These are phyloP conservation scores for Cydonia oblonga DNA, from an alignment of 331 rosid genomes.

Conservation along the genomic window DNA sequence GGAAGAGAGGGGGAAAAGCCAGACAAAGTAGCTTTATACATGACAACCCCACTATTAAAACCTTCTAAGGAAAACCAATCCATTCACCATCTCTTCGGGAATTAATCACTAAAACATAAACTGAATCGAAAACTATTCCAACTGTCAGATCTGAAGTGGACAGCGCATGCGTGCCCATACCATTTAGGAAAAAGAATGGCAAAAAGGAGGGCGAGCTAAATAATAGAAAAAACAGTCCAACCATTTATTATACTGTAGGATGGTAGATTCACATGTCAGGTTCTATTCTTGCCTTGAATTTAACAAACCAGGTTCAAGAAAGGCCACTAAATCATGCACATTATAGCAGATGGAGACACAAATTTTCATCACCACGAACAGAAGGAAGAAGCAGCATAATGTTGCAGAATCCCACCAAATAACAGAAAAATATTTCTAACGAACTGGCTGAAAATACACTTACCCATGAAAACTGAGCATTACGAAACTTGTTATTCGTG, in stretches of 20 bases:
- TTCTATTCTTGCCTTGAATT: too few species aligned
- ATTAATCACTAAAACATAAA: background rate
- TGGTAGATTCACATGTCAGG: too few species aligned
- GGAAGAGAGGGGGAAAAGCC: background rate
- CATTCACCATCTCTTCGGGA: background rate
- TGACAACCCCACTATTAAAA: background rate
- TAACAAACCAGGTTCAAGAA: too few species aligned
- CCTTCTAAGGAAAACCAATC: background rate
- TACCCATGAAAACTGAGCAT: conserved; percentile 98
- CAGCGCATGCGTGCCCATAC: too few species aligned
- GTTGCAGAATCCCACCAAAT: background rate
- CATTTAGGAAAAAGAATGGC: too few species aligned
- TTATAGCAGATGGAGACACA: background rate
- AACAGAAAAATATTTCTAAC: background rate
- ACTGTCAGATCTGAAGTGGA: background rate
- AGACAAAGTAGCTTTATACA: background rate
- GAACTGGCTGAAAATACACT: conserved; percentile 7
- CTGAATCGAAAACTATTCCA: background rate
- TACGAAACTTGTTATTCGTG: conserved; percentile 64
- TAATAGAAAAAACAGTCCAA: too few species aligned
- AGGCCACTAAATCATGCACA: too few species aligned
- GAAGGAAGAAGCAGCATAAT: background rate
- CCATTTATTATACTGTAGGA: too few species aligned
- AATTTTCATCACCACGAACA: background rate
- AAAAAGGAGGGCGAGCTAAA: too few species aligned